Base-by-base conservation (phyloP, 352 stramenopile genomes). In the Globisporangium perplexum region DNA sequence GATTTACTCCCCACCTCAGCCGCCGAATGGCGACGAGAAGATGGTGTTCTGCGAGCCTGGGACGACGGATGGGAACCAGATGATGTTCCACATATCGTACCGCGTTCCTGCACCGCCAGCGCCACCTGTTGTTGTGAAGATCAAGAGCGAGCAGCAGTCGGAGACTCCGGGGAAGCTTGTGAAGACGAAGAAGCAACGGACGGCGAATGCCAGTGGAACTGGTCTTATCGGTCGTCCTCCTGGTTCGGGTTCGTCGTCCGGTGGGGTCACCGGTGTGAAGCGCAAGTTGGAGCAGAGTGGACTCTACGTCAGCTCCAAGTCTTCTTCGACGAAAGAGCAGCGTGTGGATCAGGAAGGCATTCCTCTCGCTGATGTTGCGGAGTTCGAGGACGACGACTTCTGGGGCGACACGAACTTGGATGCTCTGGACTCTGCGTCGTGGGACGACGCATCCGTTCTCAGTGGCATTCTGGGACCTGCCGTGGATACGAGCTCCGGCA, bases 401-500 rank as follows among this genome's bases (percentile, higher is more conserved):
- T 95, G 84, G 84, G 84, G 84, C 14, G 80, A 93, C 44, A 93
- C 84, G 10, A 93, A 95, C 59, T 61, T 95, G 47, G 84, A 93
- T 59, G 82, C 78, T 6, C 58, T 95, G 24, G 84, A 95, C 67
- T 86, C 84, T 7, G 81, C 77, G 10, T 80, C 83, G 12, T 95
- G 84, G 84, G 80, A 95, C 45, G 84, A 95, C 43, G 65, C 78
- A 2, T 75, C 72, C 3, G 77, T 94, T 18, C 67, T 92, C 14
- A 74, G 69, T 33, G 80, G 74, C 4, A 90, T 93, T 28, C 55
- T 93, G 17, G 72, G 69, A 3, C 52, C 63, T 11, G 57, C 65
- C 20, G 47, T 68, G 7, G 68, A 74, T 24, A 73, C 65, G 31
- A 63, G 59, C 30, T 53, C 54, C 8, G 31, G 46, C 14, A 10